Conservation (phyloP, 2,329 filamentous ascomycete species). For the Juglanconis oblonga region DNA sequence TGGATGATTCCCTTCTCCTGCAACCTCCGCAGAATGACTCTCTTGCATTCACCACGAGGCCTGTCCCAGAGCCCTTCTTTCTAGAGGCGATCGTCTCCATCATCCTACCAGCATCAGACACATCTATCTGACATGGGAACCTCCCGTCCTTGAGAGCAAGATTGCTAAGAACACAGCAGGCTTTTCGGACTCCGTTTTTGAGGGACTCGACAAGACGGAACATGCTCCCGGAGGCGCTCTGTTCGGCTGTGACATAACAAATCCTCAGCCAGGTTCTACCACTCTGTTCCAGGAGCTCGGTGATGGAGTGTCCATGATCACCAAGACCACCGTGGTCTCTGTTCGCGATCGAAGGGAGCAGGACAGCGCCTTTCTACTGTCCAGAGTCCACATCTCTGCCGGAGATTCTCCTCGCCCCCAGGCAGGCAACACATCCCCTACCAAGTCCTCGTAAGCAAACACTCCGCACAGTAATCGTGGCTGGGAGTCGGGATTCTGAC, state of each 20-base stretch:
- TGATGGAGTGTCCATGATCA: constrained; percentile 38
- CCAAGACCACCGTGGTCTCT: constrained; percentile 37
- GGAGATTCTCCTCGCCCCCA: constrained; percentile 13
- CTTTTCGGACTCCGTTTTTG: constrained; percentile 40
- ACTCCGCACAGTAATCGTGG: neutral
- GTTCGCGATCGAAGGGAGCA: constrained; percentile 32
- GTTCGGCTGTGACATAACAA: constrained; percentile 17
- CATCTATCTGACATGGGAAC: neutral
- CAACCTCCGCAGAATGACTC: neutral
- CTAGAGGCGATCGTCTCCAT: neutral
- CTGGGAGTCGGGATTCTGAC: neutral
- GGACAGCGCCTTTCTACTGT: constrained; percentile 32
- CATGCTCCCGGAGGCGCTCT: constrained; percentile 19
- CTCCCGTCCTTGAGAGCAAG: too few species aligned
- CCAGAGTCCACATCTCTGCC: constrained; percentile 36
- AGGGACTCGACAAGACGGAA: constrained; percentile 41
- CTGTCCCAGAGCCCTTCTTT: neutral
- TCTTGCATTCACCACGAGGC: neutral
- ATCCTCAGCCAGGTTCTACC: constrained; percentile 20
- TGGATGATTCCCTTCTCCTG: neutral
- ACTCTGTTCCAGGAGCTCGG: constrained; percentile 38
- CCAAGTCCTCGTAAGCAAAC: neutral
- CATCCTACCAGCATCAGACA: neutral
- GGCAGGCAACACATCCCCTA: neutral
- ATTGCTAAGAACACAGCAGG: constrained; percentile 5